Base-by-base conservation (phyloP, 495 filamentous ascomycete species). In the Diplogelasinospora grovesii region DNA sequence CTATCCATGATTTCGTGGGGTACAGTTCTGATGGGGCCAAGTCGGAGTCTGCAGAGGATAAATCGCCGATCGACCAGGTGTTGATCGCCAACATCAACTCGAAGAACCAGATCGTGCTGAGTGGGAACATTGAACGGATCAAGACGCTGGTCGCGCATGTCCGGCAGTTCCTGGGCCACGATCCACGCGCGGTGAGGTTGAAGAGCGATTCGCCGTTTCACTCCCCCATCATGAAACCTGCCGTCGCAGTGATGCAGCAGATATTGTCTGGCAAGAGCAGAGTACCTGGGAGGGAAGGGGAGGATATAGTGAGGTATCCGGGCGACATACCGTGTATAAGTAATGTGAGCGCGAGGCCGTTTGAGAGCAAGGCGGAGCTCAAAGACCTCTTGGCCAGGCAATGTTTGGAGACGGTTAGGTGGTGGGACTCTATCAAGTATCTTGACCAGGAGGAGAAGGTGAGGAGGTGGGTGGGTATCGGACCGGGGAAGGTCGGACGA, bases 81-180 rank as follows among this genome's bases (percentile, higher is more conserved):
- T 70, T 82, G 37, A 88, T 98, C 45, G 92, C 88, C 21, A 98
- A 98, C 53, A 79, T 95, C 63, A 98, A 98, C 63, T 82, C 78
- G 49, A 92, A 86, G 62, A 95, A 93, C 52, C 92, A 98, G 59
- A 93, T 98, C 52, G 92, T 98, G 39, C 68, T 98, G 23, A 89
- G 83, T 48, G 92, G 92, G 3, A 92, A 80, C 57, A 79, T 97
- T 28, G 81, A 84, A 50, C 70, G 79, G 41, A 95, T 97, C 56
- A 83, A 81, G 50, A 80, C 81, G 22, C 79, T 95, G n/a, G 62
- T 95, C 16, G 80, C 87, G 10, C 88, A 98, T 55, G 69, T 98
- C 40, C 73, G 92, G 34, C 86, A 95, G 54, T 98, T 95, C 59
- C 77, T 84, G 20, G 92, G 92, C 5, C 89, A 95, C 50, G 92